Conservation (phyloP, 768 basidiomycete genomes). For the Mrakia blollopis region DNA sequence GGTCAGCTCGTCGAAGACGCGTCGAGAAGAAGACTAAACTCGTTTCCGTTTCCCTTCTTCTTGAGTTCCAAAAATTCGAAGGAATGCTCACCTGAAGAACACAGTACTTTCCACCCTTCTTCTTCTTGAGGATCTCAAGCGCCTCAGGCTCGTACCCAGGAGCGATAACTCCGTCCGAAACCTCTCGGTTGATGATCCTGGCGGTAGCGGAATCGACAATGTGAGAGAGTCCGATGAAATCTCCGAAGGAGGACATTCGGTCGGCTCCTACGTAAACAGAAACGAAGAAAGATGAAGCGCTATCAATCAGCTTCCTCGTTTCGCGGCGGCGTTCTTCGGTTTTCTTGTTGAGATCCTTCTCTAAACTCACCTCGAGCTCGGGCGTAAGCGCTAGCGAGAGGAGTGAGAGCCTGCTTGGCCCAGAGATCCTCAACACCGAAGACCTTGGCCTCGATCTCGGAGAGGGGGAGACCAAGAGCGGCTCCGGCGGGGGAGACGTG, state of each 20-base stretch:
- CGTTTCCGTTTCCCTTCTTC: not conserved
- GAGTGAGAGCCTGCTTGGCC: constrained; percentile 72
- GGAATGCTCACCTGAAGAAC: constrained; percentile 72
- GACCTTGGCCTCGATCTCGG: constrained; percentile 80
- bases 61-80: no score
- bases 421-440: constrained; percentile 88
- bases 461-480: constrained; percentile 75
- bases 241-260: constrained; percentile 98
- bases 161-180: constrained; percentile 96
- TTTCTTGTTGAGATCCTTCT: no score
- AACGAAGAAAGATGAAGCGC: no score
- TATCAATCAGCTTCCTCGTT: no score
- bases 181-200: constrained; percentile 94
- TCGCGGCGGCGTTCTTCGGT: not conserved
- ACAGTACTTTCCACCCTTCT: constrained; percentile 98
- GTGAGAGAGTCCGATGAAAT: constrained; percentile 93
- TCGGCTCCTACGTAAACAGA: constrained; percentile 64
- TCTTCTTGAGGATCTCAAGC: constrained; percentile 82
- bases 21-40: not conserved
- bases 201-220: constrained; percentile 92
- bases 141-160: constrained; percentile 86
- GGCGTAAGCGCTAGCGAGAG: constrained; percentile 88
- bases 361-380: constrained; percentile 71
- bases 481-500: constrained; percentile 98
- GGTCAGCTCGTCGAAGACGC: no score